A percentile compares a stretch with the other conserved stretches of the same genome.
phyloP scores from a whole-genome alignment of 108 stramenopile species.

The Chaetoceros muelleri region DNA sequence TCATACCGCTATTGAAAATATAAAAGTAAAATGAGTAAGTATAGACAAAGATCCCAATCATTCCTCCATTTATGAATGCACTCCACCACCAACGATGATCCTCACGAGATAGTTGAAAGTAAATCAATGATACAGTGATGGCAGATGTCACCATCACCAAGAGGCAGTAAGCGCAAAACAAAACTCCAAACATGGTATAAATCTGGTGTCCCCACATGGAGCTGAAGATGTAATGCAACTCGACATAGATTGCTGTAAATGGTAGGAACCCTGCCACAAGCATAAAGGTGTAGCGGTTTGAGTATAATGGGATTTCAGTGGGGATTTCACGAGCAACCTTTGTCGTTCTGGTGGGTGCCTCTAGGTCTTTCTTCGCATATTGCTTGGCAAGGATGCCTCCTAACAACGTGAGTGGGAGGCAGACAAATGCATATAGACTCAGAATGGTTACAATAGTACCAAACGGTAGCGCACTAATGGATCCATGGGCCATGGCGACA shows the following conservation, averaged over 20 bases:
- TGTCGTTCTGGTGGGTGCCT: slow-evolving; percentile 94
- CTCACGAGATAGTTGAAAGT: slow-evolving; percentile 96
- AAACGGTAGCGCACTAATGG: slow-evolving; percentile 92
- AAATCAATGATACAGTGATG: slow-evolving; percentile 90
- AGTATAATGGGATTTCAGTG: slow-evolving; percentile 72
- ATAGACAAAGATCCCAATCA: slow-evolving; percentile 94
- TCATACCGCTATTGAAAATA: slow-evolving; percentile 91
- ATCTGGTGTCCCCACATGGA: slow-evolving; percentile 99
- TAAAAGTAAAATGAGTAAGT: slow-evolving; percentile 94
- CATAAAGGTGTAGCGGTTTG: slow-evolving; percentile 56
- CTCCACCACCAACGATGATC: slow-evolving; percentile 99
- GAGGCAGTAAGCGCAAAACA: slow-evolving; percentile 88
- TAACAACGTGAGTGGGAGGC: slow-evolving; percentile 84
- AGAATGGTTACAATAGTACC: slow-evolving; percentile 84
- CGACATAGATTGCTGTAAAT: slow-evolving; percentile 97
- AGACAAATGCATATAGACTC: slow-evolving; percentile 67
- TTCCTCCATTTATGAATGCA: slow-evolving; percentile 88
- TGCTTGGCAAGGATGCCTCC: slow-evolving; percentile 91
- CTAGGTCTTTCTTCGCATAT: slow-evolving; percentile 71
- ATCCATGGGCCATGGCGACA: slow-evolving; percentile 80
- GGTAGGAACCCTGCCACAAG: slow-evolving; percentile 96
- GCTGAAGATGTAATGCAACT: slow-evolving; percentile 95
- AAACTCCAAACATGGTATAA: slow-evolving; percentile 97
- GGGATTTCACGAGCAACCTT: slow-evolving; percentile 95
- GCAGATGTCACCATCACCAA: slow-evolving; percentile 86